Conservation (phyloP, 139 green algal genomes). For the Tetratostichococcus sp. region DNA sequence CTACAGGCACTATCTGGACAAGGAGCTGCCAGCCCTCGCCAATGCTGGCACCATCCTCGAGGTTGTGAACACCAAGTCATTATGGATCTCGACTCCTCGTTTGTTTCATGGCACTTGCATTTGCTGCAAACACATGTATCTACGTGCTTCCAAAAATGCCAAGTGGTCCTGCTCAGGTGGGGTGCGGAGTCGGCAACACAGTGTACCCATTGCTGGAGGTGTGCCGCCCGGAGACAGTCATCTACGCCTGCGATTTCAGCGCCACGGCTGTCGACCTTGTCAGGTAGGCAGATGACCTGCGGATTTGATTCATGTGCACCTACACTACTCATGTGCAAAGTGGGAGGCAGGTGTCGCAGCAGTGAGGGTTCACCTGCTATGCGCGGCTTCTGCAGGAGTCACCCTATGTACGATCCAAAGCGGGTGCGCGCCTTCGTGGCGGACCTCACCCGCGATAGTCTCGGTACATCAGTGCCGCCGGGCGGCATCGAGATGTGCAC, state of each 20-base stretch:
- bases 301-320: too few relatives aligned
- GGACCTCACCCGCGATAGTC: slow-evolving; percentile 64
- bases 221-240: slow-evolving; percentile 39
- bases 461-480: slow-evolving; percentile 22
- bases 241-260: slow-evolving; percentile 91
- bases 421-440: slow-evolving; percentile 74
- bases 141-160: neutral
- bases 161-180: too few relatives aligned
- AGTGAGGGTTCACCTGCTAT: too few relatives aligned
- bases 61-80: slow-evolving; percentile 12
- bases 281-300: neutral
- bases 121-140: neutral
- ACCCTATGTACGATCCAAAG: slow-evolving; percentile 18
- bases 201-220: slow-evolving; percentile 79
- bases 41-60: slow-evolving; percentile 35
- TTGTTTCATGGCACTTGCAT: neutral
- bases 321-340: too few relatives aligned
- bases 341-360: too few relatives aligned
- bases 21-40: slow-evolving; percentile 56
- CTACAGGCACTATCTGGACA: slow-evolving; percentile 77
- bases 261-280: slow-evolving; percentile 71
- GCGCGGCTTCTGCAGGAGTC: neutral
- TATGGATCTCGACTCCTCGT: neutral
- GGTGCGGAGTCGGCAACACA: slow-evolving; percentile 92
- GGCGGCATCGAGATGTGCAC: slow-evolving; percentile 46